A percentile compares a stretch with the other conserved stretches of the same genome.
phyloP scores from a whole-genome alignment of 805 yeast genomes.

The Blastobotrys americana region DNA sequence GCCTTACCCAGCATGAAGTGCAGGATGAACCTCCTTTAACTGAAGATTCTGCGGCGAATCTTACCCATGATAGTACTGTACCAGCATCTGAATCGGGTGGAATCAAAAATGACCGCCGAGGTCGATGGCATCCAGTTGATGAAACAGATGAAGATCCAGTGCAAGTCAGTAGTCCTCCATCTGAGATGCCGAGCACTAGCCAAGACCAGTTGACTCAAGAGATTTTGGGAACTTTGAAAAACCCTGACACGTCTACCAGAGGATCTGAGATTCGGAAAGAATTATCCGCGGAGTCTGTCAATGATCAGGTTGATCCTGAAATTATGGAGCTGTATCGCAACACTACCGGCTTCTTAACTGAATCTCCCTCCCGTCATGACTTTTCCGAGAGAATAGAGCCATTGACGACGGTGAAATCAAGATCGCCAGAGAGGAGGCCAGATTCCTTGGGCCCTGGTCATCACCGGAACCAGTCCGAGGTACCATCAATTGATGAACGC shows the following conservation, averaged over 20 bases:
- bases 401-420: conserved; percentile 20
- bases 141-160: conserved; percentile 6
- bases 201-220: conserved; percentile 16
- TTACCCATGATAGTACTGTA: too few relatives aligned
- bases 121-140: conserved; percentile 15
- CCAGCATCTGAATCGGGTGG: too few relatives aligned
- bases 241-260: conserved; percentile 2
- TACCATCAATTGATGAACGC: not conserved
- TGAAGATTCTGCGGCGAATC: too few relatives aligned
- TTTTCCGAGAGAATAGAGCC: conserved; percentile 16
- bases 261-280: not conserved
- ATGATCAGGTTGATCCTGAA: conserved; percentile 23
- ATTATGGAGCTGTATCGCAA: conserved; percentile 29
- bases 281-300: conserved; percentile 2
- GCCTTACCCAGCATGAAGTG: not conserved
- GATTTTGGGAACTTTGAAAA: conserved; percentile 11
- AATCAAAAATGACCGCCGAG: not conserved
- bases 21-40: too few relatives aligned
- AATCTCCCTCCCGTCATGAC: conserved; percentile 26
- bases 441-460: not conserved
- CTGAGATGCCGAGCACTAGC: not conserved
- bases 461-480: conserved; percentile 8
- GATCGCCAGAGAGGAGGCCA: conserved; percentile 6
- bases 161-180: not conserved
- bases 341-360: conserved; percentile 23